phyloP scores from a whole-genome alignment of 164 flowering plant genomes.

The Euptelea pleiosperma region DNA sequence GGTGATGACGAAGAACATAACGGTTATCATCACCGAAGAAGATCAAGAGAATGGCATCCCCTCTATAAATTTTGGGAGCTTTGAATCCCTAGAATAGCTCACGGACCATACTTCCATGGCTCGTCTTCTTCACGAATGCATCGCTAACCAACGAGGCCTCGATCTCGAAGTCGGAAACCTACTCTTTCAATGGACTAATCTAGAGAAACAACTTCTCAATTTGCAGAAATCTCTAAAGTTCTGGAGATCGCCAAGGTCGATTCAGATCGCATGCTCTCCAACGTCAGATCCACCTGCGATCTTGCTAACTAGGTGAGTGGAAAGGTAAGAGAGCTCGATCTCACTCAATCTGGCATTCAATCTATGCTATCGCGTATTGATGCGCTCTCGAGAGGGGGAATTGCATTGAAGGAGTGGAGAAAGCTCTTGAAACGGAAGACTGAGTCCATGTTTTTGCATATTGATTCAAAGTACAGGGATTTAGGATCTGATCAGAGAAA shows the following conservation, averaged over 20 bases:
- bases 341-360: constrained; percentile 80
- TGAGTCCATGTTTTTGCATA: constrained; percentile 64
- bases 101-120: constrained; percentile 86
- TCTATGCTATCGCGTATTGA: constrained; percentile 67
- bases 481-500: constrained; percentile 71
- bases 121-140: constrained; percentile 91
- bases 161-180: constrained; percentile 65
- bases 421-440: constrained; percentile 63
- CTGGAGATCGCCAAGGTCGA: constrained; percentile 73
- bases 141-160: constrained; percentile 84
- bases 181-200: constrained; percentile 68
- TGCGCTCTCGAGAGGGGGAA: constrained; percentile 63
- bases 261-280: constrained; percentile 32
- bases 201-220: constrained; percentile 59
- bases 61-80: constrained; percentile 49
- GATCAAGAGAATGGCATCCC: constrained; percentile 9
- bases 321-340: constrained; percentile 86
- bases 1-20: not conserved
- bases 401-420: constrained; percentile 70
- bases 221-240: constrained; percentile 65
- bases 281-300: constrained; percentile 61
- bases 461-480: constrained; percentile 59
- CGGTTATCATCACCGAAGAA: constrained; percentile 1
- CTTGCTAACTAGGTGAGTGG: constrained; percentile 86
- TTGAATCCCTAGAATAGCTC: constrained; percentile 47